These are phyloP conservation scores for Neolentinus lepideus DNA, from an alignment of 1,284 basidiomycete species.

Conservation along the genomic window DNA sequence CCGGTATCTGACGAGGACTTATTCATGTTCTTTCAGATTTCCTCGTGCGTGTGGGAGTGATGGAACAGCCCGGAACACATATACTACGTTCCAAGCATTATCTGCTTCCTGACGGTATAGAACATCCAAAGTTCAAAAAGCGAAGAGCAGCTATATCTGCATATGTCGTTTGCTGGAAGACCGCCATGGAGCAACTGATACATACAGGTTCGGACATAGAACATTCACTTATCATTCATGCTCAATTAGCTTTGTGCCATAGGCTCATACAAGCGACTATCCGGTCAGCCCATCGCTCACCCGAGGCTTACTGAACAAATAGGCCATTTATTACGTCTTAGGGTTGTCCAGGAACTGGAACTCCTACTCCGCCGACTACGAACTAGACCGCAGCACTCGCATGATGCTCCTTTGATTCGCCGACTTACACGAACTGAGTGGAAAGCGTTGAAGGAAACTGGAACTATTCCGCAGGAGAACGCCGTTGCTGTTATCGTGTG, in stretches of 20 bases:
- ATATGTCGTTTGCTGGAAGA: conserved; percentile 54
- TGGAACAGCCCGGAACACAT: conserved; percentile 29
- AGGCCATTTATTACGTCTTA: conserved; percentile 56
- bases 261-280: background rate
- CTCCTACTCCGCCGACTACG: conserved; percentile 41
- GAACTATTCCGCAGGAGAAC: conserved; percentile 38
- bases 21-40: conserved; percentile 40
- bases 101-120: conserved; percentile 60
- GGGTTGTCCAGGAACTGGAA: conserved; percentile 67
- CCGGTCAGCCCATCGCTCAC: conserved; percentile 20
- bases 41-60: conserved; percentile 50
- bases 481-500: conserved; percentile 61
- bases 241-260: background rate
- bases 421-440: conserved; percentile 59
- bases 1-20: conserved; percentile 4
- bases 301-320: conserved; percentile 44
- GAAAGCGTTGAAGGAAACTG: conserved; percentile 37
- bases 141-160: conserved; percentile 34
- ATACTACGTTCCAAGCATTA: conserved; percentile 8
- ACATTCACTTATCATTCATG: conserved; percentile 1
- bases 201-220: conserved; percentile 25
- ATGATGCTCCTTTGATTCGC: conserved; percentile 37
- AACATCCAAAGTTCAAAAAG: conserved; percentile 52
- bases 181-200: conserved; percentile 28
- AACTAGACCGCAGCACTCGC: conserved; percentile 14